Evolutionary conservation across 2,329 filamentous ascomycete species (phyloP).

Genomic region (Sclerotinia minor): DNA sequence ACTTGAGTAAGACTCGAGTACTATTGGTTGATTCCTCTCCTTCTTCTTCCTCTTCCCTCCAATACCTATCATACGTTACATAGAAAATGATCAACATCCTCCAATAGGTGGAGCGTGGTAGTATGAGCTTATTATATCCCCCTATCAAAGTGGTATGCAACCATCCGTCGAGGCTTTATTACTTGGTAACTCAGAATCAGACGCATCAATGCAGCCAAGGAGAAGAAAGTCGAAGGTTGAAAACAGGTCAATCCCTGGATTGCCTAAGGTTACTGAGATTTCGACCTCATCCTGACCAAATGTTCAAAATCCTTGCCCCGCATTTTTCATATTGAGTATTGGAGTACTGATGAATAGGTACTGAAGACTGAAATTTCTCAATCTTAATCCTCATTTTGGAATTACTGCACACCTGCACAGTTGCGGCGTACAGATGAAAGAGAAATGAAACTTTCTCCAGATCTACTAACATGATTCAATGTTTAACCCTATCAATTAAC

Average conservation of each 20-base stretch:
- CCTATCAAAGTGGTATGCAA: constrained; percentile 25
- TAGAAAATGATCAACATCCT: constrained; percentile 29
- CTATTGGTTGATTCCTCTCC: neutral
- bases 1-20: too few relatives aligned
- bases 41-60: neutral
- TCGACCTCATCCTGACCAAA: too few relatives aligned
- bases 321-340: neutral
- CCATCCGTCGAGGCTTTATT: constrained; percentile 29
- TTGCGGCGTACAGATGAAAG: too few relatives aligned
- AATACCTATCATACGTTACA: constrained; percentile 37
- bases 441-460: neutral
- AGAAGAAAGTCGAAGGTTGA: neutral
- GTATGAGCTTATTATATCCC: neutral
- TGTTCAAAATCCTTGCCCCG: neutral
- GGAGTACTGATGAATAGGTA: too few relatives aligned
- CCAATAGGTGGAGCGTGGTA: neutral
- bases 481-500: neutral
- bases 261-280: too few relatives aligned
- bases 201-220: neutral
- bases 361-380: too few relatives aligned
- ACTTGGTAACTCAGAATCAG: neutral
- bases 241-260: too few relatives aligned
- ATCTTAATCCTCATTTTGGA: too few relatives aligned
- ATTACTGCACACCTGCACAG: too few relatives aligned
- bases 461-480: neutral